Percentiles rank a stretch among this genome's conserved stretches.
Conservation (phyloP, 257 asterid species). For the Capsicum pubescens region DNA sequence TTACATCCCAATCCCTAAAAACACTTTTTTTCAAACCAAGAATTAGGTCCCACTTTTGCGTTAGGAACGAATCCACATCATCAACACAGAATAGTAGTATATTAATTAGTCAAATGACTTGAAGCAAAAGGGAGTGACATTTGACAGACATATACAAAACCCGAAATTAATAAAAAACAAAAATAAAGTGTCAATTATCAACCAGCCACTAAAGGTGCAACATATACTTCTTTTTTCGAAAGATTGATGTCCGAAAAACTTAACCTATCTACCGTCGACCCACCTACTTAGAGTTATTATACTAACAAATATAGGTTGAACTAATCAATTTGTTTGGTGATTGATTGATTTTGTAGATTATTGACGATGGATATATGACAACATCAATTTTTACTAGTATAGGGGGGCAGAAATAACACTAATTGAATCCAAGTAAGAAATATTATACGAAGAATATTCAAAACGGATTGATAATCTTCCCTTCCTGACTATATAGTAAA, state of each 20-base stretch:
- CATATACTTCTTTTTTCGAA: neutral
- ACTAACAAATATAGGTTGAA: neutral
- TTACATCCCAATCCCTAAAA: too few species aligned
- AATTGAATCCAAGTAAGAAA: too few species aligned
- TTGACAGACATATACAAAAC: neutral
- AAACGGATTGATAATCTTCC: too few species aligned
- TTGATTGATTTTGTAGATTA: neutral
- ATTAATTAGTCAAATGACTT: constrained; percentile 24
- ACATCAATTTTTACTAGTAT: too few species aligned
- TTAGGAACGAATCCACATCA: constrained; percentile 31
- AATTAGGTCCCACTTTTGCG: neutral
- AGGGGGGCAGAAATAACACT: too few species aligned
- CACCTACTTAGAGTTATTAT: neutral
- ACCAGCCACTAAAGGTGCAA: neutral
- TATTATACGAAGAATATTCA: too few species aligned
- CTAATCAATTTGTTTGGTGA: neutral
- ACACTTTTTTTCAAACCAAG: too few species aligned
- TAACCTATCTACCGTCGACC: too few species aligned
- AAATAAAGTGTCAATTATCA: neutral
- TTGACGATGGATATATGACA: too few species aligned
- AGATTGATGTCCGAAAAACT: neutral
- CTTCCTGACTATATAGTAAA: too few species aligned
- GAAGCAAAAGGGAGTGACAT: neutral
- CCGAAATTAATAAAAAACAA: neutral
- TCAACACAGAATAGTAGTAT: neutral